phyloP scores from a whole-genome alignment of 129 eudicot species.

The Rutidosis leptorrhynchoides region DNA sequence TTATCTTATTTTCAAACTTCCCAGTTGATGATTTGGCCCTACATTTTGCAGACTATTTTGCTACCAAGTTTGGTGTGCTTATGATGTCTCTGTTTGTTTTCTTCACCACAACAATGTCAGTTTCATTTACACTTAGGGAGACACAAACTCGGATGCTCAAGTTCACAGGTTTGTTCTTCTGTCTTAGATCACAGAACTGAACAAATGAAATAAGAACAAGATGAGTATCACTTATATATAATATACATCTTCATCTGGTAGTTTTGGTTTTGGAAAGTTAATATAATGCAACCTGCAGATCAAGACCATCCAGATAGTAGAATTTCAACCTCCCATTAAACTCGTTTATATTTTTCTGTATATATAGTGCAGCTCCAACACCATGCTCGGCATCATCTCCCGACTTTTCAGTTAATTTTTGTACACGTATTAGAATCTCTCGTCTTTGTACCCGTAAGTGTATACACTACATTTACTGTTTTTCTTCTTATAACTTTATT shows the following conservation, averaged over 20 bases:
- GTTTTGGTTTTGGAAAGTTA: too few species aligned
- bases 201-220: neutral
- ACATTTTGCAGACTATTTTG: slow-evolving; percentile 74
- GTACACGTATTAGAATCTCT: slow-evolving; percentile 98
- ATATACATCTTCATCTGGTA: too few species aligned
- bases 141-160: slow-evolving; percentile 99
- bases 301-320: too few species aligned
- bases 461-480: neutral
- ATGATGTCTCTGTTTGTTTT: slow-evolving; percentile 99
- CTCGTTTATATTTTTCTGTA: slow-evolving; percentile 21
- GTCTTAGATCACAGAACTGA: slow-evolving; percentile 1
- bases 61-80: slow-evolving; percentile 94
- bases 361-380: slow-evolving; percentile 98
- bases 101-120: slow-evolving; percentile 99
- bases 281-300: too few species aligned
- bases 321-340: neutral
- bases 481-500: neutral
- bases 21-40: neutral
- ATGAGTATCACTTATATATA: neutral
- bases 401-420: slow-evolving; percentile 98
- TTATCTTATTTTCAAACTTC: neutral
- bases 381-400: slow-evolving; percentile 98
- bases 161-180: slow-evolving; percentile 74
- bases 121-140: slow-evolving; percentile 95
- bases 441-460: slow-evolving; percentile 95